phyloP scores from a whole-genome alignment of 176 grass and related monocot genomes.

The Eleusine coracana region DNA sequence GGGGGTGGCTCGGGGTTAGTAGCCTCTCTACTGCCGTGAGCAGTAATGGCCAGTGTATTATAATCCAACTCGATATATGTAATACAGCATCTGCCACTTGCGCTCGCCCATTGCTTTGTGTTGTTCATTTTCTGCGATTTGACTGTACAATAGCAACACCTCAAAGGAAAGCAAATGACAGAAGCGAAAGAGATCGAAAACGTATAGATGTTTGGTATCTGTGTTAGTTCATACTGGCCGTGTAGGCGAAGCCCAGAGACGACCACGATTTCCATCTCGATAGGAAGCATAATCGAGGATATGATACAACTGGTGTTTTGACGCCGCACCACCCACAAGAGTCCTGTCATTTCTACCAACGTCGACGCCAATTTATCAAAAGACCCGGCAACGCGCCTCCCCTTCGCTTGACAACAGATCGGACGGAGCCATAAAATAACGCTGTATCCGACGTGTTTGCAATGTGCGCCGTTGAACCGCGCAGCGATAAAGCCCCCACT shows the following conservation, averaged over 20 bases:
- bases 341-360: constrained; percentile 21
- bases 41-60: constrained; percentile 13
- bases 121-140: neutral
- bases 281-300: neutral
- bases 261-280: neutral
- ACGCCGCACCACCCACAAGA: constrained; percentile 4
- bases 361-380: constrained; percentile 30
- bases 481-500: neutral
- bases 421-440: constrained; percentile 20
- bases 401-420: neutral
- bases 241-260: no score
- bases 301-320: neutral
- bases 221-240: no score
- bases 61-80: constrained; percentile 20
- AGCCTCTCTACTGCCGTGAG: constrained; percentile 20
- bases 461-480: neutral
- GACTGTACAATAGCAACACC: no score
- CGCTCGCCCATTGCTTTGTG: neutral
- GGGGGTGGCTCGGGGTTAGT: constrained; percentile 30
- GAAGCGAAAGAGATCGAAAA: no score
- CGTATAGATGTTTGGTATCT: no score
- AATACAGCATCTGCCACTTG: constrained; percentile 15
- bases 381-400: constrained; percentile 1
- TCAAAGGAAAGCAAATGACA: no score
- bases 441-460: neutral